Base-by-base conservation (phyloP, 257 asterid genomes). In the Ajuga chamaepitys region DNA sequence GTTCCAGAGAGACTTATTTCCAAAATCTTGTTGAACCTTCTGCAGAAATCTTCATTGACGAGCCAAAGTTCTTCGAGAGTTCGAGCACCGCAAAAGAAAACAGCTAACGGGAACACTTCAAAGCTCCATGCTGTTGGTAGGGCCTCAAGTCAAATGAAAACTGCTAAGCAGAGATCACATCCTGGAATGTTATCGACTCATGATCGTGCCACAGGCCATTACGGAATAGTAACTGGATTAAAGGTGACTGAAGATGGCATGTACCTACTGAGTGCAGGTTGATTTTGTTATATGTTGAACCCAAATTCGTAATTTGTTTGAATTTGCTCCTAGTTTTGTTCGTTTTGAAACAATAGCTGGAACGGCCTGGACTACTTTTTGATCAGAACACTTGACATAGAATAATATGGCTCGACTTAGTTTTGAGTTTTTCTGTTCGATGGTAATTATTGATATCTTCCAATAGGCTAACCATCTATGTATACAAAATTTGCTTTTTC, bases 261-360 rank as follows among this genome's bases (percentile, higher is more conserved):
- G 96, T 86, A 88, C 81, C 97, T 94, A 64, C 83, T 94, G 22
- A 88, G 95, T 85, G 94, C 99, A 90, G 99, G 99, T 90, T 67
- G 74, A 53, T 59, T 70, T 80, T 30, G 11, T 74, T 74, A 50
- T 51, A 18, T 32, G 12, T 37, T 47, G n/a, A 58, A 50, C 68
- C 4, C 12, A 35, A 11, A 28, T 30, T 24, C 58, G 58, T 40
- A 45, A 0, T 55, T n/a, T 52, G 20, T 25, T 64, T 59, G 17
- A 34, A 44, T 50, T 17, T 40, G 30, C 44, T 35, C 44, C 34
- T 63, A 50, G 16, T 25, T 40, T 30, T 48, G 24, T 66, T 47
- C 61, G 24, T 42, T 28, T 24, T 55, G 55, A 26, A 44, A 63
- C 41, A 2, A 6, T 64, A 6, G 7, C 42, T 70, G 64, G 25